Base-by-base conservation (phyloP, 768 basidiomycete genomes). In the Mycena rebaudengoi region DNA sequence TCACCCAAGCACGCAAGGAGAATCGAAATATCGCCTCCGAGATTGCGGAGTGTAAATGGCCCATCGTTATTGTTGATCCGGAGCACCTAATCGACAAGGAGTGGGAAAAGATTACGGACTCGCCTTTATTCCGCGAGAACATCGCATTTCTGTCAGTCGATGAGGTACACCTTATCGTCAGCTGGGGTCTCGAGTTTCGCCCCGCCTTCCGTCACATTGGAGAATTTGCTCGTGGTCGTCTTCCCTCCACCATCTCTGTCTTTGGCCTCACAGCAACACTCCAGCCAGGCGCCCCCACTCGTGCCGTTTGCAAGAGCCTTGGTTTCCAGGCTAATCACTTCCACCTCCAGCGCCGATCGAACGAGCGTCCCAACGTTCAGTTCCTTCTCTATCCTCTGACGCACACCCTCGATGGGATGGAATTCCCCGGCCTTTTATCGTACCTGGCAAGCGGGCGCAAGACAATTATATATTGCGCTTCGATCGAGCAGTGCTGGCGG, bases 391-490 rank as follows among this genome's bases (percentile, higher is more conserved):
- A 14, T 14, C 5, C 52, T 25, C 55, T 63, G 23, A 60, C 55
- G 11, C 60, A 64, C 32, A 45, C 43, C 20, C 37, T 64, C 26
- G 50, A 43, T 25, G 52, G 62, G 5, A 20, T 49, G 20, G 25
- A n/a, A 2, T 67, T 64, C 45, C 61, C 66, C 13, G 46, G 60
- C 8, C 49, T 67, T 3, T 14, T 64, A 4, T 40, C 7, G 4
- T 59, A 59, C 29, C 46, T 67, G n/a, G 14, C 8, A 37, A 26
- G 23, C 51, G 39, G 46, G n/a, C 65, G 54, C 18, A 66, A 66
- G 20, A 39, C 60, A 2, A 51, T 69, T 28, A 66, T 69, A 12
- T 64, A 66, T 35, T 65, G 59, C 33, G 23, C 58, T 26, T 61
- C 67, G 11, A 65, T 68, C 21, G 67, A 68, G 20, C 30, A 56